phyloP scores from a whole-genome alignment of 768 basidiomycete species.

The Boletus edulis region DNA sequence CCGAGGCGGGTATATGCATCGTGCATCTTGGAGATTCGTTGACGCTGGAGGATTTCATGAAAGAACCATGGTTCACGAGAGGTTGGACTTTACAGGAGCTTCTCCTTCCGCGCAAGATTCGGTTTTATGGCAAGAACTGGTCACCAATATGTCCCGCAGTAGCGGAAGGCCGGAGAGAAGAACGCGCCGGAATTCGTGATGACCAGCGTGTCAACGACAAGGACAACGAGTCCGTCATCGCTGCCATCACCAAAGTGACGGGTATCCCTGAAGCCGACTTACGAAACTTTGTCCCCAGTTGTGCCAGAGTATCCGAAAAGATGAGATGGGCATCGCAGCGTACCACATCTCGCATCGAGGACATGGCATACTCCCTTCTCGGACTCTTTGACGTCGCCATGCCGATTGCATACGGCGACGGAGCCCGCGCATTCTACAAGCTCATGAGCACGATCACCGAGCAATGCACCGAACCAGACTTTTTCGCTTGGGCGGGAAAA shows the following conservation, averaged over 20 bases:
- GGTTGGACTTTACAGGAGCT: constrained; percentile 26
- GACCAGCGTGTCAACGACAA: constrained; percentile 25
- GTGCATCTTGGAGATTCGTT: constrained; percentile 22
- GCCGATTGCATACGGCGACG: constrained; percentile 25
- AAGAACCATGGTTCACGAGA: constrained; percentile 24
- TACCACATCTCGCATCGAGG: constrained; percentile 20
- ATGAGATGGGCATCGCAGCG: constrained; percentile 26
- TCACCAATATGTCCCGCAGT: constrained; percentile 16
- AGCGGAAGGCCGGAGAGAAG: constrained; percentile 17
- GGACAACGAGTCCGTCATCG: constrained; percentile 15
- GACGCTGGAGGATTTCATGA: constrained; percentile 19
- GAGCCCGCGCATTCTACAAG: constrained; percentile 20
- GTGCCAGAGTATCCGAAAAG: constrained; percentile 20
- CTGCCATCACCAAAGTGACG: constrained; percentile 16
- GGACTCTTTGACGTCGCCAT: constrained; percentile 23
- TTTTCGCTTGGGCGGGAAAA: constrained; percentile 23
- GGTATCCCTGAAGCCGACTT: constrained; percentile 22
- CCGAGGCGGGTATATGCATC: constrained; percentile 23
- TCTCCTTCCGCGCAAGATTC: constrained; percentile 20
- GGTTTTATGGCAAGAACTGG: constrained; percentile 26
- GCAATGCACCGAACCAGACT: constrained; percentile 17
- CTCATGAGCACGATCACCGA: constrained; percentile 17
- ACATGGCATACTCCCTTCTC: constrained; percentile 24
- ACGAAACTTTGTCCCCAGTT: constrained; percentile 18
- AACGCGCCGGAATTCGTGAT: constrained; percentile 4